These are phyloP conservation scores for Lanmaoa rubissima DNA, from an alignment of 768 basidiomycete species.

Conservation along the genomic window DNA sequence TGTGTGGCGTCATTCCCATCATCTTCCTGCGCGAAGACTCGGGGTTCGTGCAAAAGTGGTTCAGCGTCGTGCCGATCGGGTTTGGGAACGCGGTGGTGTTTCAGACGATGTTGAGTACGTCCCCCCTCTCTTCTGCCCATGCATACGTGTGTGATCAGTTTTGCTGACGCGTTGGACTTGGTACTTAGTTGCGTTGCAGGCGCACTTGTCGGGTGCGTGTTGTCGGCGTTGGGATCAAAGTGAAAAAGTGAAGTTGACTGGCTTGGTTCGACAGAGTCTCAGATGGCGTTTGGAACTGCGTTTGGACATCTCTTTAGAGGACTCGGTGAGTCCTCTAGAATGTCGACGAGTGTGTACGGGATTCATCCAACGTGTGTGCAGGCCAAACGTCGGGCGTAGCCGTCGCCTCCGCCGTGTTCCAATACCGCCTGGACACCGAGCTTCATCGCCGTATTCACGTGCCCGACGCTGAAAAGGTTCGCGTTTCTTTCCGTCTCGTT, in stretches of 20 bases:
- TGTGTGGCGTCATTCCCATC: slow-evolving; percentile 42
- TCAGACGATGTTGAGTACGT: slow-evolving; percentile 18
- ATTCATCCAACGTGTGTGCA: background rate
- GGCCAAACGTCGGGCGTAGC: slow-evolving; percentile 25
- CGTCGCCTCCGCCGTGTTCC: slow-evolving; percentile 23
- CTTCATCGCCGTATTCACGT: slow-evolving; percentile 15
- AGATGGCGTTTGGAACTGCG: slow-evolving; percentile 24
- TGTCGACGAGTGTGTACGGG: background rate
- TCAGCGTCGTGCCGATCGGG: slow-evolving; percentile 18
- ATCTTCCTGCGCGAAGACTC: slow-evolving; percentile 25
- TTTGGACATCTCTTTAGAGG: slow-evolving; percentile 24
- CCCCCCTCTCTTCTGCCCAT: too few species aligned
- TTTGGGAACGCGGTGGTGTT: slow-evolving; percentile 21
- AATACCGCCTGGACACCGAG: slow-evolving; percentile 15
- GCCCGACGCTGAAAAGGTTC: slow-evolving; percentile 10
- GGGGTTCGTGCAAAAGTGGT: slow-evolving; percentile 20
- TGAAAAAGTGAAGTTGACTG: background rate
- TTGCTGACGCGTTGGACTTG: background rate
- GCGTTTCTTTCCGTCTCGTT: background rate
- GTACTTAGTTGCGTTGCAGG: slow-evolving; percentile 2
- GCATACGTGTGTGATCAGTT: background rate
- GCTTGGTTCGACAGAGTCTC: slow-evolving; percentile 9
- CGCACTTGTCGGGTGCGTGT: slow-evolving; percentile 1
- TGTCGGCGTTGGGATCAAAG: background rate
- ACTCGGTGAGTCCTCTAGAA: slow-evolving; percentile 10